A percentile compares a stretch with the other conserved stretches of the same genome.
These are phyloP conservation scores for Aspergillus pseudoviridinutans DNA, from an alignment of 2,329 filamentous ascomycete species.

Conservation along the genomic window DNA sequence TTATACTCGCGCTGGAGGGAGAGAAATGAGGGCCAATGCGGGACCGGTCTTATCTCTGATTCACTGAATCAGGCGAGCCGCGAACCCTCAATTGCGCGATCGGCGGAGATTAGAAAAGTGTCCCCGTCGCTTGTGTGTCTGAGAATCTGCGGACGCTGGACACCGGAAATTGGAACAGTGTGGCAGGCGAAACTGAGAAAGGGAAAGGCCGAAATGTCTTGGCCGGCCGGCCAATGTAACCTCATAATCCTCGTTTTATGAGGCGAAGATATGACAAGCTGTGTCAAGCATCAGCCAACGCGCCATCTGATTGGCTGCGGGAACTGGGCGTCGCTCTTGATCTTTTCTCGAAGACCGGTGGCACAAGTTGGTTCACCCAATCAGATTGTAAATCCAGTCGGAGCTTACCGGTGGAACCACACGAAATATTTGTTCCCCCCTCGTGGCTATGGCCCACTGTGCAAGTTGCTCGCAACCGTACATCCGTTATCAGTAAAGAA, in stretches of 20 bases:
- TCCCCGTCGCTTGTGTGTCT: neutral
- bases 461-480: neutral
- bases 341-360: slow-evolving; percentile 11
- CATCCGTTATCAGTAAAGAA: neutral
- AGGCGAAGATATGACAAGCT: slow-evolving; percentile 16
- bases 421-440: slow-evolving; percentile 4
- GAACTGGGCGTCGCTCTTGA: neutral
- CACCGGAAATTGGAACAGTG: neutral
- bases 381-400: neutral
- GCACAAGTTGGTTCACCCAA: neutral
- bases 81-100: slow-evolving; percentile 4
- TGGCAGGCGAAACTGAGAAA: slow-evolving; percentile 7
- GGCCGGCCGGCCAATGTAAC: slow-evolving; percentile 25
- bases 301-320: slow-evolving; percentile 6
- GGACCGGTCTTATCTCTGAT: slow-evolving; percentile 72
- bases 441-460: slow-evolving; percentile 1
- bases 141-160: neutral
- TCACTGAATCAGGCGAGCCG: neutral
- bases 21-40: slow-evolving; percentile 55
- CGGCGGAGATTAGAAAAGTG: slow-evolving; percentile 9
- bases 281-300: slow-evolving; percentile 16
- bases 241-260: slow-evolving; percentile 13
- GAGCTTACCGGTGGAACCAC: slow-evolving; percentile 2
- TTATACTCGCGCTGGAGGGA: slow-evolving; percentile 24
- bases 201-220: slow-evolving; percentile 6